Conservation (phyloP, 2,329 filamentous ascomycete genomes). For the Pseudocercospora macadamiae region DNA sequence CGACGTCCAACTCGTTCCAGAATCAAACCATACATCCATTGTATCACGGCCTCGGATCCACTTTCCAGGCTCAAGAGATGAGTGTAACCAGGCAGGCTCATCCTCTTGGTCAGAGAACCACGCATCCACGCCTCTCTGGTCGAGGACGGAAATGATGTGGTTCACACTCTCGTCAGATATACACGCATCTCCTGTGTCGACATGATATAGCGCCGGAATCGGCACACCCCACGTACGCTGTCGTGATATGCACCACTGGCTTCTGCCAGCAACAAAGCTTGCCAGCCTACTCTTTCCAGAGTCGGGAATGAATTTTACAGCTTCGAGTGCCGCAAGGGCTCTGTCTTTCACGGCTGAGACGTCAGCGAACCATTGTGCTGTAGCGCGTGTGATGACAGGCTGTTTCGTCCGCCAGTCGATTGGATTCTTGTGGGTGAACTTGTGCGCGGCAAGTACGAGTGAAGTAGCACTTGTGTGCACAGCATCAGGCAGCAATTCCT, state of each 20-base stretch:
- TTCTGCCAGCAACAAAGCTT: constrained; percentile 84
- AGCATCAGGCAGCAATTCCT: constrained; percentile 13
- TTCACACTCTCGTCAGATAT: constrained; percentile 77
- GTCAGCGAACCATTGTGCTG: constrained; percentile 97
- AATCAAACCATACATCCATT: constrained; percentile 99
- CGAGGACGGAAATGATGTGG: constrained; percentile 80
- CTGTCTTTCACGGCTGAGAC: constrained; percentile 78
- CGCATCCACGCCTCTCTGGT: constrained; percentile 78
- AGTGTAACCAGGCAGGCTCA: constrained; percentile 76
- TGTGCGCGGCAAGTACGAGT: constrained; percentile 69
- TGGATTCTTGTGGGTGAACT: constrained; percentile 87
- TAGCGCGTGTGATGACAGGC: constrained; percentile 87
- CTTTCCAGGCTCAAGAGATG: constrained; percentile 58
- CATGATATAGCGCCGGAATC: constrained; percentile 84
- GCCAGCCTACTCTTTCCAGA: constrained; percentile 73
- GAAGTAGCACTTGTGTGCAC: constrained; percentile 20
- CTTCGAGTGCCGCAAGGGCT: constrained; percentile 69
- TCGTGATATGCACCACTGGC: constrained; percentile 96
- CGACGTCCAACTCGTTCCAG: constrained; percentile 85
- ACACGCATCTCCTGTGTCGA: constrained; percentile 64
- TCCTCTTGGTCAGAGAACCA: constrained; percentile 88
- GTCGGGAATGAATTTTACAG: constrained; percentile 78
- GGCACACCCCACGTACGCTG: constrained; percentile 96
- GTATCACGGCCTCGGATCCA: constrained; percentile 85
- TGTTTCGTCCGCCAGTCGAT: constrained; percentile 97